A percentile compares a stretch with the other conserved stretches of the same genome.
Conservation (phyloP, 768 basidiomycete species). For the Mycena indigotica region DNA sequence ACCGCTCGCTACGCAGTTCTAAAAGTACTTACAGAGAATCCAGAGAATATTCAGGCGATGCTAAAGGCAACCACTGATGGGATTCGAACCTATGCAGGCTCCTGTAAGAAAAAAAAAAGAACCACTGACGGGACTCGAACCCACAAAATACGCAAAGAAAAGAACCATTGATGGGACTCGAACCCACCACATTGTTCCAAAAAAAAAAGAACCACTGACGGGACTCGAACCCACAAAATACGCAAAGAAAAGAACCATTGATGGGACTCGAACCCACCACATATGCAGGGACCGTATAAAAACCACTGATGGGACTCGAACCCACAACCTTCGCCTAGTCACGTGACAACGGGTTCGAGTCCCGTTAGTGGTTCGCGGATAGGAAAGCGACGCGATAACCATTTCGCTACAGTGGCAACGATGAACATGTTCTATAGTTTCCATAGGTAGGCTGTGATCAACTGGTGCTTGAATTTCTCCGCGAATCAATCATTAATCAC, state of each 20-base stretch:
- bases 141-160: not conserved
- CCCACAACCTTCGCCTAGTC: not conserved
- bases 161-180: constrained; percentile 18
- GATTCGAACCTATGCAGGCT: constrained; percentile 16
- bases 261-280: constrained; percentile 21
- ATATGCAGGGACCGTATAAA: not conserved
- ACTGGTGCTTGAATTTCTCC: not conserved
- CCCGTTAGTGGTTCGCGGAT: not conserved
- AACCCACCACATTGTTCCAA: constrained; percentile 17
- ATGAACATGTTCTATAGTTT: not conserved
- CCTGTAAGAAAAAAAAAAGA: constrained; percentile 3
- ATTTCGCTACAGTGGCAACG: constrained; percentile 16
- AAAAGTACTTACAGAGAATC: not conserved
- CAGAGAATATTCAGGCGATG: not conserved
- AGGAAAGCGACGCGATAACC: constrained; percentile 21
- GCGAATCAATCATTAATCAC: too few relatives aligned
- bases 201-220: not conserved
- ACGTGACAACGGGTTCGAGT: too few relatives aligned
- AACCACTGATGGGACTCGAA: not conserved
- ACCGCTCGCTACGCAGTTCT: not conserved
- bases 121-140: not conserved
- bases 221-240: not conserved
- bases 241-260: constrained; percentile 5
- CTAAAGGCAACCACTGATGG: constrained; percentile 13
- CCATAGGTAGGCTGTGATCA: not conserved